Conservation (phyloP, 2,329 filamentous ascomycete species). For the Mycosphaerella arachidis region DNA sequence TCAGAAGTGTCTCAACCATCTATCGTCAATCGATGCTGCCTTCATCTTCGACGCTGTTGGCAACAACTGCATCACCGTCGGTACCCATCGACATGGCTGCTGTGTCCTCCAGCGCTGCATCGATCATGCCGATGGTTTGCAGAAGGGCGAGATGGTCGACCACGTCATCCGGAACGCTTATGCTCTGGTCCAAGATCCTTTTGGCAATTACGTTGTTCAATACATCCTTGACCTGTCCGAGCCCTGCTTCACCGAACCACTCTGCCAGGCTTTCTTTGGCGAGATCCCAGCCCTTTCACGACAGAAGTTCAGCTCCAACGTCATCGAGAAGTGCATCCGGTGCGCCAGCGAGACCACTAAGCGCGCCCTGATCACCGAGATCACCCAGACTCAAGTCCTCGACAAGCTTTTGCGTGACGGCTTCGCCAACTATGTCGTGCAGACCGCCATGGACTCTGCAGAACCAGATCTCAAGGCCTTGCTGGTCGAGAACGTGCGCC, state of each 20-base stretch:
- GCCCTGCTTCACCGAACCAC: slow-evolving; percentile 77
- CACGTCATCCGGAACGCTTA: slow-evolving; percentile 88
- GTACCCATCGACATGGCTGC: slow-evolving; percentile 95
- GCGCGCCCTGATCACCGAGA: slow-evolving; percentile 79
- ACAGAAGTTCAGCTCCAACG: slow-evolving; percentile 99
- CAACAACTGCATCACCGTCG: slow-evolving; percentile 78
- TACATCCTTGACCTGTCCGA: slow-evolving; percentile 95
- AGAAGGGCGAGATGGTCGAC: slow-evolving; percentile 80
- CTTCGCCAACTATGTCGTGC: slow-evolving; percentile 96
- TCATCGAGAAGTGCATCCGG: slow-evolving; percentile 88
- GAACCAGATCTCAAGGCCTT: slow-evolving; percentile 67
- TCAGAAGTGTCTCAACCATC: slow-evolving; percentile 96
- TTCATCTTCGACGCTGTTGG: slow-evolving; percentile 98
- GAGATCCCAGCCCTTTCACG: slow-evolving; percentile 70
- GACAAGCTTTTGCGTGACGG: slow-evolving; percentile 86
- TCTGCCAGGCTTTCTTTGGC: slow-evolving; percentile 75
- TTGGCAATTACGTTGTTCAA: slow-evolving; percentile 97
- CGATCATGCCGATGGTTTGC: slow-evolving; percentile 85
- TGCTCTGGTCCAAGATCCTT: slow-evolving; percentile 87
- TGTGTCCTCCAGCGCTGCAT: slow-evolving; percentile 98
- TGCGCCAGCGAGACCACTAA: slow-evolving; percentile 72
- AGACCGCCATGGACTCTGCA: slow-evolving; percentile 86
- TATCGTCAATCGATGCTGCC: slow-evolving; percentile 75
- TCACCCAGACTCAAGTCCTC: slow-evolving; percentile 69
- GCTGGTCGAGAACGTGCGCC: slow-evolving; percentile 79